These are phyloP conservation scores for Malus hybrid DNA, from an alignment of 331 rosid genomes.

Conservation along the genomic window DNA sequence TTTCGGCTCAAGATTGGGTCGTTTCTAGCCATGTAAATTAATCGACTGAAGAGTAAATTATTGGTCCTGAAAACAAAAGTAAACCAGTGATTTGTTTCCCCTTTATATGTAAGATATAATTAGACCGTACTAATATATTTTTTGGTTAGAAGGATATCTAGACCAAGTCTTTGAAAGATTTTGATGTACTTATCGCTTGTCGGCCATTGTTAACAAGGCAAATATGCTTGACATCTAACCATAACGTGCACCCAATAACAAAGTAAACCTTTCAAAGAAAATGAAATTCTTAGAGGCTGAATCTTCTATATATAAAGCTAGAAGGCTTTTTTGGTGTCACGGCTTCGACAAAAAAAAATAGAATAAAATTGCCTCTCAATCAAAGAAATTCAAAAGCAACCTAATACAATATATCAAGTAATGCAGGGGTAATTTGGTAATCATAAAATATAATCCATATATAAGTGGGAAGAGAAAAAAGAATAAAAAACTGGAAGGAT, in stretches of 20 bases:
- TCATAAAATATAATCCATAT: no score
- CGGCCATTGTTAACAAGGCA: not conserved
- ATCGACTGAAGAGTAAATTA: not conserved
- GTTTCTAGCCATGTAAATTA: not conserved
- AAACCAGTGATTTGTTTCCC: not conserved
- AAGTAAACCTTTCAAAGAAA: not conserved
- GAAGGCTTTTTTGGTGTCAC: no score
- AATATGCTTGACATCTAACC: not conserved
- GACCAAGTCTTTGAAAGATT: not conserved
- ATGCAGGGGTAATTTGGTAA: no score
- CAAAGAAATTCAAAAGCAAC: no score
- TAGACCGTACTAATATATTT: not conserved
- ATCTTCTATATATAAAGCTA: not conserved
- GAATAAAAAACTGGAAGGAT: no score
- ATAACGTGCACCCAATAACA: not conserved
- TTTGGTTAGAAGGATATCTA: not conserved
- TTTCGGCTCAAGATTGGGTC: not conserved
- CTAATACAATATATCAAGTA: no score
- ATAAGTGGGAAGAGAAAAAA: no score
- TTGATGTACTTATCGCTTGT: not conserved
- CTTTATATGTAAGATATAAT: not conserved
- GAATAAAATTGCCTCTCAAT: no score
- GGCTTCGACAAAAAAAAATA: no score
- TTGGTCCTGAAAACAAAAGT: not conserved
- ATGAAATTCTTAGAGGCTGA: not conserved